Conservation (phyloP, 208 protist species). For the Acanthamoeba lenticulata region DNA sequence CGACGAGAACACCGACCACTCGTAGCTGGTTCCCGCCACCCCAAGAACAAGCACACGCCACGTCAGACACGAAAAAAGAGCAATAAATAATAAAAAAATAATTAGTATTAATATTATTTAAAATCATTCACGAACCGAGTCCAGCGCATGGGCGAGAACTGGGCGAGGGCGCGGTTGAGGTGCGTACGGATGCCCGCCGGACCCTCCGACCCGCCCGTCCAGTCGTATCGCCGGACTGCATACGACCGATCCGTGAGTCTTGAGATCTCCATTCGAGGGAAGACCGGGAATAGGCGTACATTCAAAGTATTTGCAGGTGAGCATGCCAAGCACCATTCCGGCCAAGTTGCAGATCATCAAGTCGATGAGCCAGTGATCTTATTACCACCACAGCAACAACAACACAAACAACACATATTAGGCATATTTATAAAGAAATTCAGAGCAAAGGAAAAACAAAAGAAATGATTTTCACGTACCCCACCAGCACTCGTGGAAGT, state of each 20-base stretch:
- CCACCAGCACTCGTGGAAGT: slow-evolving; percentile 87
- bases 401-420: neutral
- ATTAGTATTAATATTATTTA: neutral
- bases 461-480: neutral
- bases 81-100: neutral
- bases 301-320: slow-evolving; percentile 76
- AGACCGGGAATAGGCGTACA: slow-evolving; percentile 70
- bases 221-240: neutral
- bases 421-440: neutral
- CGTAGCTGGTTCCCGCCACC: neutral
- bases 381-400: slow-evolving; percentile 85
- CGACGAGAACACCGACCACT: slow-evolving; percentile 23
- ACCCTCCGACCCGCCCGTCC: slow-evolving; percentile 6
- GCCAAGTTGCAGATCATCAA: slow-evolving; percentile 94
- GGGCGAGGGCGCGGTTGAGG: neutral
- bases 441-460: neutral
- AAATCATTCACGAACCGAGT: too few relatives aligned
- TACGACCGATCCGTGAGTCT: neutral
- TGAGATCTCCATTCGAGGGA: too few relatives aligned
- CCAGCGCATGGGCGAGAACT: slow-evolving; percentile 41
- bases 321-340: slow-evolving; percentile 92
- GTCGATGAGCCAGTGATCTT: slow-evolving; percentile 96
- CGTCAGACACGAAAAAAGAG: neutral
- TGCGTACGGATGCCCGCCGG: neutral
- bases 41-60: too few relatives aligned